Base-by-base conservation (phyloP, 106 monocot genomes). In the Posidonia australis region DNA sequence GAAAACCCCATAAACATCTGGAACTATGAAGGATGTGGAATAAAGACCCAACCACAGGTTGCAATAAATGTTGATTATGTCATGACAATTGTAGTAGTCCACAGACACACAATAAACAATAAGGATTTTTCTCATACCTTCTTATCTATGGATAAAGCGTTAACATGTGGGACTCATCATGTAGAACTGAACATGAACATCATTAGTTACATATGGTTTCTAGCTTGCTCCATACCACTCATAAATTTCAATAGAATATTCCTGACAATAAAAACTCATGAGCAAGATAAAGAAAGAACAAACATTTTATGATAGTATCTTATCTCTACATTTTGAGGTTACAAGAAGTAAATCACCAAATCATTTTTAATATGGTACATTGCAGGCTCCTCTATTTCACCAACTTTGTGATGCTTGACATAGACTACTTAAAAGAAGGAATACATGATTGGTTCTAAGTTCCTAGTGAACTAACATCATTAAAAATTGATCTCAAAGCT, bases 1-100 rank as follows among this genome's bases (percentile, higher is more conserved):
- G 78, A 98, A 98, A 22, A 98, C 98, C 67, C 91, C 98, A 73
- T 98, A 98, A 46, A 98, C 98, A 83, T 91, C 98, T 20, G 98
- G 98, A 87, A 98, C 85, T 73, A 81, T 98, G 72, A 98, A 91
- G 22, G 84, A 83, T 64, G 84, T 85, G 25, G 74, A 87, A 65
- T 85, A 98, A 66, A 87, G 72, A 51, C 87, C 98, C 91, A 85
- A 67, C 60, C 19, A 67, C 13, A 60, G 69, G 27, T 66, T 51
- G 10, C 62, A 46, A 57, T 7, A 46, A 27, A 68, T 48, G n/a
- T n/a, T n/a, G 18, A 23, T 56, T 44, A 54, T 11, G 9, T 54
- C 1, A 55, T 19, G 23, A 17, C n/a, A 17, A 12, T 48, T 51
- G 16, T 18, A 65, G 16, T 41, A 61, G 28, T 41, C 41, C 14